Evolutionary conservation across 148 eudicot genomes (phyloP).

Genomic region (Rhododendron molle): DNA sequence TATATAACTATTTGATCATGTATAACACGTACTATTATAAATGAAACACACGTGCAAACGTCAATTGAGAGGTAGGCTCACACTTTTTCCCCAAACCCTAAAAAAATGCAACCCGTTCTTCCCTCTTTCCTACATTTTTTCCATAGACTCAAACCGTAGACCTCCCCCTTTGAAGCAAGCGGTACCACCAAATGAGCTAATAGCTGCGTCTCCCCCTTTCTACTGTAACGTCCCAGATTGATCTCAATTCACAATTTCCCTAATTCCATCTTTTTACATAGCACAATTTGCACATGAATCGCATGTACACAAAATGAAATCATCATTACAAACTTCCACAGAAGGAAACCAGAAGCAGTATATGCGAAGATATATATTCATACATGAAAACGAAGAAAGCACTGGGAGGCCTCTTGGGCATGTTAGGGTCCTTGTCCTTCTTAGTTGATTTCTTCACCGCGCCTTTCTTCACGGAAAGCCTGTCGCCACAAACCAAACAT

Average conservation of each 20-base stretch:
- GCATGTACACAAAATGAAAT: background rate
- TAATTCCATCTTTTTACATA: background rate
- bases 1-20: background rate
- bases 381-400: constrained; percentile 35
- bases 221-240: background rate
- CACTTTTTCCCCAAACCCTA: background rate
- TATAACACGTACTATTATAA: background rate
- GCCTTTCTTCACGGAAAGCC: constrained; percentile 24
- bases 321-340: background rate
- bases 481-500: background rate
- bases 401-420: constrained; percentile 29
- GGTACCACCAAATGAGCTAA: background rate
- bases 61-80: background rate
- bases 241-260: background rate
- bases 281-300: background rate
- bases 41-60: background rate
- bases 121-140: background rate
- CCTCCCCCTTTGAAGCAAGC: too few species aligned
- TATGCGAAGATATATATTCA: background rate
- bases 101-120: background rate
- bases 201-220: background rate
- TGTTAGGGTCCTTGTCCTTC: constrained; percentile 29
- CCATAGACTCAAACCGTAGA: background rate
- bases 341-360: background rate
- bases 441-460: constrained; percentile 14